These are phyloP conservation scores for Leishmania aethiopica DNA, from an alignment of 208 protist species.

Conservation along the genomic window DNA sequence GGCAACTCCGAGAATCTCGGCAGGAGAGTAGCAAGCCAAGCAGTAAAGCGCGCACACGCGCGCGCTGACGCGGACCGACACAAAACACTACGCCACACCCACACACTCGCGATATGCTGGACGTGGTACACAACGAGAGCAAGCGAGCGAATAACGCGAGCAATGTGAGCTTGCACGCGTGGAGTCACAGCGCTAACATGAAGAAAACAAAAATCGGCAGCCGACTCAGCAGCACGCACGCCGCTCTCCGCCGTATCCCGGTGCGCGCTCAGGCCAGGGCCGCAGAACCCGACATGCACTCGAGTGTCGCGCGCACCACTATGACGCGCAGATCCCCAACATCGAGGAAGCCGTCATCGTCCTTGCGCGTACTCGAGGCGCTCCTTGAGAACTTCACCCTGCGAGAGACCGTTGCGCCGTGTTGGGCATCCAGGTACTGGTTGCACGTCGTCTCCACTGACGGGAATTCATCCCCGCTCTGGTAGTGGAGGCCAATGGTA, in stretches of 20 bases:
- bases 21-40: too few relatives aligned
- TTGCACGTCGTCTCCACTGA: constrained; percentile 45
- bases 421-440: constrained; percentile 29
- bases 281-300: constrained; percentile 23
- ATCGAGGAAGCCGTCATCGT: constrained; percentile 37
- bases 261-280: not conserved
- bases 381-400: constrained; percentile 39
- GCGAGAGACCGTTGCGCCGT: constrained; percentile 19
- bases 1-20: too few relatives aligned
- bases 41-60: too few relatives aligned
- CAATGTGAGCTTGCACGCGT: too few relatives aligned
- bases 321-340: constrained; percentile 30
- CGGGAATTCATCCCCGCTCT: constrained; percentile 38
- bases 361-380: constrained; percentile 20
- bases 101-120: too few relatives aligned
- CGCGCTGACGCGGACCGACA: too few relatives aligned
- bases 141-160: too few relatives aligned
- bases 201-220: not conserved
- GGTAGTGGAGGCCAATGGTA: constrained; percentile 52
- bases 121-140: too few relatives aligned
- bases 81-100: too few relatives aligned
- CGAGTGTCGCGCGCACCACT: constrained; percentile 28
- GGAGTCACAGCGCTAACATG: not conserved
- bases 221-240: not conserved
- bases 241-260: not conserved